Base-by-base conservation (phyloP, 2,329 filamentous ascomycete genomes). In the Lachnum nothofagi region DNA sequence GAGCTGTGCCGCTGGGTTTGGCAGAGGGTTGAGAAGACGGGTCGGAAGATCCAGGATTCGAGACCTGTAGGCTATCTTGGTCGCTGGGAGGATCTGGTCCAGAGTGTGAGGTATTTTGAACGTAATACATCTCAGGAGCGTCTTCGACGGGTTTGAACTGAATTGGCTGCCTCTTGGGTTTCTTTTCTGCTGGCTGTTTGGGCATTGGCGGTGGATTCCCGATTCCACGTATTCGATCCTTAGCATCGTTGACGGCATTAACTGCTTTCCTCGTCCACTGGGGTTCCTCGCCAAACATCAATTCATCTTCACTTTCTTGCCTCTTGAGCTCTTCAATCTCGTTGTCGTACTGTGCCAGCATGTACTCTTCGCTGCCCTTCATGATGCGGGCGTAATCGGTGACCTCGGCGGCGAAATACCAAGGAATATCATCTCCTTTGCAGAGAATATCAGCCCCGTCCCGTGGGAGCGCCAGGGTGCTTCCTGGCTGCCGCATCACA, bases 341-440 rank as follows among this genome's bases (percentile, higher is more conserved):
- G 31, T 79, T 72, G 54, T 94, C 82, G 59, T 85, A 91, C 63
- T 97, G 87, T 45, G 81, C 75, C 10, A 73, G 65, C 85, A 98
- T 91, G 65, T 98, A 98, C 27, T 86, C 83, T 60, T 86, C 82
- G 4, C 88, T 91, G 5, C 91, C 93, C 65, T 91, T 95, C 88
- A 98, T 95, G 47, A 97, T 85, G 33, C 91, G 82, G 14, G 91
- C 89, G 67, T 96, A 98, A 65, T 98, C 93, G 64, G 94, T 78
- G 29, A 95, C 90, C 61, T 95, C 94, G 8, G 89, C 90, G 5
- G 88, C 89, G 68, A 93, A 90, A 66, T 94, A 89, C 93, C 93
- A 98, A 0, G 93, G 93, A 29, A 97, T 81, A 61, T 91, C 86
- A 43, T 91, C 83, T 7, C 79, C 80, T 17, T 80, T 76, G 24